Evolutionary conservation across 805 yeast genomes (phyloP).

Genomic region (Clavispora asparagi): DNA sequence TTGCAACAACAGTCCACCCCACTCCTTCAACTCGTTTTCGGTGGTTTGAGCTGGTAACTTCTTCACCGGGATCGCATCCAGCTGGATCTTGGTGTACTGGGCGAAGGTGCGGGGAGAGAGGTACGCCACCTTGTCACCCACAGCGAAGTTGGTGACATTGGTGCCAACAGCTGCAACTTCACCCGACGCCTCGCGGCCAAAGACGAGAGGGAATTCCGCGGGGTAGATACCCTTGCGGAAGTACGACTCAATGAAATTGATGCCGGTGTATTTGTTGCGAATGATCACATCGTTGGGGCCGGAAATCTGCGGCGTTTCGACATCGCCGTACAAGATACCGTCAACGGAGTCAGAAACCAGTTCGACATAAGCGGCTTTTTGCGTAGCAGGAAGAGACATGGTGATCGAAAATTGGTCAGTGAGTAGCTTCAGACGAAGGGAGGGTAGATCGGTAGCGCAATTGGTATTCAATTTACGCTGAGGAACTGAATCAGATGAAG

Average conservation of each 20-base stretch:
- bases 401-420: not conserved
- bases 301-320: constrained; percentile 53
- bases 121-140: constrained; percentile 72
- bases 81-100: constrained; percentile 56
- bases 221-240: constrained; percentile 79
- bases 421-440: not conserved
- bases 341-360: constrained; percentile 53
- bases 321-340: constrained; percentile 53
- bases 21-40: constrained; percentile 47
- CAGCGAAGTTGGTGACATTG: constrained; percentile 46
- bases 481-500: too few species aligned
- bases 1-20: constrained; percentile 61
- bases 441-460: too few species aligned
- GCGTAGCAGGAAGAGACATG: constrained; percentile 45
- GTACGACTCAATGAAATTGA: constrained; percentile 79
- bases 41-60: constrained; percentile 41
- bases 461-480: too few species aligned
- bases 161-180: constrained; percentile 60
- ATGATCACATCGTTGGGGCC: constrained; percentile 55
- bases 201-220: constrained; percentile 47
- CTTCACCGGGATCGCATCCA: constrained; percentile 15
- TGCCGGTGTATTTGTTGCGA: constrained; percentile 72
- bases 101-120: constrained; percentile 54
- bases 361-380: constrained; percentile 50
- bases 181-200: constrained; percentile 77